A percentile compares a stretch with the other conserved stretches of the same genome.
phyloP scores from a whole-genome alignment of 208 protist species.

The Crithidia fasciculata region DNA sequence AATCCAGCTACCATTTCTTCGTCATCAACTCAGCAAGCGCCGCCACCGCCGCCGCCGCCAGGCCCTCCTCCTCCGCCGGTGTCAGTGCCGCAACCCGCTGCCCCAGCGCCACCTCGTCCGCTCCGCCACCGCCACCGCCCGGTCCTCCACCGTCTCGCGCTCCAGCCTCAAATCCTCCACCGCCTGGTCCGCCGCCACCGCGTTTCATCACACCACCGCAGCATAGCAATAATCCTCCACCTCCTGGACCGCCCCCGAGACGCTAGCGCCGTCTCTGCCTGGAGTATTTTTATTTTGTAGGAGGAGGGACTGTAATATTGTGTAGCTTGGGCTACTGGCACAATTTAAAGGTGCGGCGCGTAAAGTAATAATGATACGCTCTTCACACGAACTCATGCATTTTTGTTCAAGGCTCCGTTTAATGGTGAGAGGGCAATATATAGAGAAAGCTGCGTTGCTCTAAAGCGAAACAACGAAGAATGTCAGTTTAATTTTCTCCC shows the following conservation, averaged over 20 bases:
- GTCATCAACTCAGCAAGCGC: not conserved
- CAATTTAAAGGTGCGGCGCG: too few relatives aligned
- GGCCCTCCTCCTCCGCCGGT: conserved; percentile 17
- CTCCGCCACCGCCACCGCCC: not conserved
- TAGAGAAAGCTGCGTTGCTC: too few relatives aligned
- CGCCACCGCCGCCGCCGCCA: not conserved
- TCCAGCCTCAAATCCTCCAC: not conserved
- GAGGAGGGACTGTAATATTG: too few relatives aligned
- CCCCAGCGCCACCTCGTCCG: not conserved
- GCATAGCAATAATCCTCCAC: conserved; percentile 19
- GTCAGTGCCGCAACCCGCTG: too few relatives aligned
- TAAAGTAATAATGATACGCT: too few relatives aligned
- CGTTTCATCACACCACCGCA: conserved; percentile 14
- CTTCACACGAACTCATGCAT: too few relatives aligned
- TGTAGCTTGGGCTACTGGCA: too few relatives aligned
- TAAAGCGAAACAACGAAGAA: too few relatives aligned
- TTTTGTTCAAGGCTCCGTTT: too few relatives aligned
- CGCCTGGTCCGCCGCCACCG: conserved; percentile 16
- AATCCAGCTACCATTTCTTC: not conserved
- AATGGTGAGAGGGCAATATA: too few relatives aligned
- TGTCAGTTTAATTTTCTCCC: too few relatives aligned
- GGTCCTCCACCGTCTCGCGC: conserved; percentile 3
- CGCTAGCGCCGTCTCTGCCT: not conserved
- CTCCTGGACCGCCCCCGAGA: conserved; percentile 25
- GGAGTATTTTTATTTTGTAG: not conserved